Base-by-base conservation (phyloP, 371 early-diverging fungal species). In the Parasitella parasitica region DNA sequence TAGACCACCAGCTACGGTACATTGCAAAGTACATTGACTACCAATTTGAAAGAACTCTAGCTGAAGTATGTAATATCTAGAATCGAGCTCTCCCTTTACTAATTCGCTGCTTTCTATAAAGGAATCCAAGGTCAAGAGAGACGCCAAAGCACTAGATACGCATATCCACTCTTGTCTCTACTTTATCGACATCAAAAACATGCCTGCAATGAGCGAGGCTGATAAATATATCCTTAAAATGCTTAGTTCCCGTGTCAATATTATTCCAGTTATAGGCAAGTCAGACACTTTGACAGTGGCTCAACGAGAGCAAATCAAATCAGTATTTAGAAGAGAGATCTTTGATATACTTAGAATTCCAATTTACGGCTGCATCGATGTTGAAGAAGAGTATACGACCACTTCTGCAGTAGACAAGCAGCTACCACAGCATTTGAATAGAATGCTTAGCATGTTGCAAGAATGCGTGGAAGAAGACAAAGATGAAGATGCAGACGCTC, bases 241-340 rank as follows among this genome's bases (percentile, higher is more conserved):
- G 37, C 80, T 97, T 32, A 89, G 89, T 32, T 81, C 89, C 12
- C 87, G 94, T 27, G 96, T 94, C 34, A 97, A 97, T 72, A 79
- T 97, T 39, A 91, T 99, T 53, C 99, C 99, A 0, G 89, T 99
- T 38, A 91, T 99, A 70, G 91, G 98, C n/a, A 97, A 98, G 58
- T 89, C 97, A 8, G 99, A 99, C 64, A 94, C 93, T 4, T 77
- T 98, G 68, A 97, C 98, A 12, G 80, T 82, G 4, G 84, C 89
- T 16, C 98, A 98, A 79, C 77, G 94, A 26, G 85, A 83, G 55
- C 71, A 73, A 12, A 78, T 97, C 70, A 98, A 98, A 82, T 67
- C 79, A 65, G 71, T 86, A 43, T 84, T 84, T 57, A 70, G 81
- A 39, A 71, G 71, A 30, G 91, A 89, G 59, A 70, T 90, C 6